Evolutionary conservation across 352 stramenopile species (phyloP), one percentile per base, ranked within the genome.

Genomic region (Phytophthora aleatoria): DNA sequence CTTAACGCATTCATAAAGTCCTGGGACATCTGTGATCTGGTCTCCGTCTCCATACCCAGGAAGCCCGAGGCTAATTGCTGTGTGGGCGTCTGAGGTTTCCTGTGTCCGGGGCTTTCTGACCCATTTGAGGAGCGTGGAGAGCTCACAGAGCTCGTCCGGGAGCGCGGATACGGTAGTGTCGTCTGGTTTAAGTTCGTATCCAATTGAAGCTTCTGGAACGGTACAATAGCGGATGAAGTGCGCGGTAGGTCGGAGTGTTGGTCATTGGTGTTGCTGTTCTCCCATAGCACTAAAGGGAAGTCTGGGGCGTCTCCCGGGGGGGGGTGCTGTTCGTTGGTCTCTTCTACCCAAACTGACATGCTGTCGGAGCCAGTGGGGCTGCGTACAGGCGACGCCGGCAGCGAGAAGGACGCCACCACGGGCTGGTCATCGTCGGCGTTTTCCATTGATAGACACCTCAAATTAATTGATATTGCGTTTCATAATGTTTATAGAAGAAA

Each of bases 121-220:
- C 57, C 61, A 15, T 57, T 56, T 11, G 27, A 49, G 15, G 33
- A 67, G 2, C 54, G 57, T 43, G 49, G 57, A 36, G 66, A 75
- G 3, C 54, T 39, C 3, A 36, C 8, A 13, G 64, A 71, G 27
- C 45, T 71, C 27, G 54, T 50, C n/a, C 59, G 47, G 13, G 63
- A 67, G 26, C 55, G 59, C 44, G 44, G 35, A 38, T 76, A 73
- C 7, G 85, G 85, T 20, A 94, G 61, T 57, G 79, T 80, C 39
- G 85, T 94, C 48, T 85, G 70, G 61, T 94, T 78, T 43, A 94
- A 60, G 52, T 94, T 86, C 38, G 85, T 94, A 61, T 94, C 81
- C 38, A 94, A 71, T 36, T 81, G 81, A 1, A 94, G 72, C 57
- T 94, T 92, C 65, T 94, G 85, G 71, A 94, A 94, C 24, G 85